phyloP scores from a whole-genome alignment of 352 stramenopile species.

The Globisporangium carolinianum region DNA sequence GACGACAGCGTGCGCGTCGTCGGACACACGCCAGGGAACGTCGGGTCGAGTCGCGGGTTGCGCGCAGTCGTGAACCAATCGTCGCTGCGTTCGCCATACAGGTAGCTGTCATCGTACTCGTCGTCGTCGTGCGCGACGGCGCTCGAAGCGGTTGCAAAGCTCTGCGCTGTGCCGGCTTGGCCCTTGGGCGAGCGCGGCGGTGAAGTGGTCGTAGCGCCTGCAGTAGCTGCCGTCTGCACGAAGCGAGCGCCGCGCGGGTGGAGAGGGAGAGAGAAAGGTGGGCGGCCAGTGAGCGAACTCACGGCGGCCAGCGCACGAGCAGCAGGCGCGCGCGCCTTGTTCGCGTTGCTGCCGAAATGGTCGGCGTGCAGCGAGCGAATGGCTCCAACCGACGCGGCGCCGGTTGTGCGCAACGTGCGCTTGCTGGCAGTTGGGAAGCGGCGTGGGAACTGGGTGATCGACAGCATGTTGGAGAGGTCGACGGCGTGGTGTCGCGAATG shows the following conservation, averaged over 20 bases:
- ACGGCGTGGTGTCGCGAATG: not conserved
- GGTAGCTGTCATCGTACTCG: slow-evolving; percentile 40
- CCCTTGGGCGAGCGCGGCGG: slow-evolving; percentile 8
- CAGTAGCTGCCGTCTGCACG: slow-evolving; percentile 8
- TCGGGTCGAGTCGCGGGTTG: slow-evolving; percentile 44
- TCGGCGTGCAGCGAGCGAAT: slow-evolving; percentile 8
- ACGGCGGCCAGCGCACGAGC: slow-evolving; percentile 10
- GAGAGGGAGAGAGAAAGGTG: slow-evolving; percentile 1
- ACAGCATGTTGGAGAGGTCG: slow-evolving; percentile 36
- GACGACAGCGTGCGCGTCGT: slow-evolving; percentile 39
- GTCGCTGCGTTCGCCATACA: slow-evolving; percentile 53
- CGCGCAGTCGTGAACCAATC: slow-evolving; percentile 71
- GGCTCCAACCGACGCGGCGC: slow-evolving; percentile 6
- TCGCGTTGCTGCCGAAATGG: not conserved
- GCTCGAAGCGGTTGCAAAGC: slow-evolving; percentile 14
- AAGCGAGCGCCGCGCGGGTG: slow-evolving; percentile 5
- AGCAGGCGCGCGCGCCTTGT: not conserved
- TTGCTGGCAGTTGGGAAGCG: slow-evolving; percentile 74
- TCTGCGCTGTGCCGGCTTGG: slow-evolving; percentile 5
- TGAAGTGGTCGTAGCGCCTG: not conserved
- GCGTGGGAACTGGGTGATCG: slow-evolving; percentile 75
- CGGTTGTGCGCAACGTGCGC: slow-evolving; percentile 25
- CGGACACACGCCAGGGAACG: slow-evolving; percentile 46
- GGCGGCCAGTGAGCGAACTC: not conserved
- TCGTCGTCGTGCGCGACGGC: slow-evolving; percentile 34